Evolutionary conservation across 2,329 filamentous ascomycete genomes (phyloP), one percentile per base, ranked within the genome.

Genomic region (Zarea fungicola): DNA sequence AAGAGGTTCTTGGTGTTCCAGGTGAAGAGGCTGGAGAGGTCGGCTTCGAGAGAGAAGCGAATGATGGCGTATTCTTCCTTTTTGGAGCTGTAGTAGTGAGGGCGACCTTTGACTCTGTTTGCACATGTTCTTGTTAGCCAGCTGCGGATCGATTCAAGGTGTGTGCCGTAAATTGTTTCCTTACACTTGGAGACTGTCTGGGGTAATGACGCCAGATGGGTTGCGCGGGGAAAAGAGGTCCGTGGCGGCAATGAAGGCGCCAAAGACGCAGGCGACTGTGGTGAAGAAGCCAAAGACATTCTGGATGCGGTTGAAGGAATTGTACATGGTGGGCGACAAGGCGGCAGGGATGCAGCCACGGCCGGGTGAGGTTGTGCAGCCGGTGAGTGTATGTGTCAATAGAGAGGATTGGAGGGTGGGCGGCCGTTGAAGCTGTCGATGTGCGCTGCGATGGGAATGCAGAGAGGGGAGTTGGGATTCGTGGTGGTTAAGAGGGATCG

Each of bases 1-100:
- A 97, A 99, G 61, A 99, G 74, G 71, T 97, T 89, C 70, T 99
- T 99, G 18, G 95, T 99, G 77, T 99, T 99, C 93, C 92, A 99
- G 63, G 88, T 95, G 79, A 97, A 97, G 59, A 99, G 87, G 36
- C 85, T 85, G 52, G 83, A 86, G 52, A 99, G 80, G 71, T 99
- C 92, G 46, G 91, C 87, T 62, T 96, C 87, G 52, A 99, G 79
- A 61, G 91, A 88, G 76, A 99, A 99, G 65, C 85, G 86, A 64
- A 99, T 85, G 65, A 93, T 83, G 58, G 92, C 93, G 68, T 96
- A 97, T 71, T 99, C 93, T 70, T 97, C 91, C 69, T 87, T 89
- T 68, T 93, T 95, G 44, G 80, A 76, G 57, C 84, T 88, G 76
- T 97, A 96, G 78, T 97, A 97, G 67, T 97, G 87, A n/a, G 93